These are phyloP conservation scores for Lactarius pseudohatsudake DNA, from an alignment of 768 basidiomycete species.

Conservation along the genomic window DNA sequence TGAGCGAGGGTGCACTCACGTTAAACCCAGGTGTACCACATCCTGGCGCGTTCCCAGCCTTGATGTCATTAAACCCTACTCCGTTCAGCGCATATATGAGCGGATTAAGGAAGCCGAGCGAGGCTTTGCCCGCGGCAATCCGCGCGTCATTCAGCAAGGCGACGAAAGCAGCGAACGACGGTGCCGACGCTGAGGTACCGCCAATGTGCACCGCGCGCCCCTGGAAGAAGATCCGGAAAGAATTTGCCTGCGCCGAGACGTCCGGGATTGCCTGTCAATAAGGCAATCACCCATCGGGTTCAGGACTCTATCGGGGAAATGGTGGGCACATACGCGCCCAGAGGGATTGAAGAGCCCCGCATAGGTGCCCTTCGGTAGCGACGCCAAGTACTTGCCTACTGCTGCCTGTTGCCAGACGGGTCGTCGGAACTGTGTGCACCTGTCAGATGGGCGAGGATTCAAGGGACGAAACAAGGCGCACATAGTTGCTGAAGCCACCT, in stretches of 20 bases:
- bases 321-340: slow-evolving; percentile 49
- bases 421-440: slow-evolving; percentile 43
- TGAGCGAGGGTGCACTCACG: slow-evolving; percentile 36
- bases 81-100: slow-evolving; percentile 42
- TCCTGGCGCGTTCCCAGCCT: slow-evolving; percentile 45
- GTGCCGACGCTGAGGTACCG: slow-evolving; percentile 62
- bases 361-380: slow-evolving; percentile 48
- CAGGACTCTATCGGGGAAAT: no score
- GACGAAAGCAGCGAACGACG: slow-evolving; percentile 54
- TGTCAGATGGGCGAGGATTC: background rate
- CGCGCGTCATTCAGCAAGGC: slow-evolving; percentile 53
- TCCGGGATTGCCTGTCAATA: slow-evolving; percentile 52
- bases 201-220: slow-evolving; percentile 40
- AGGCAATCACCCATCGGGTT: background rate
- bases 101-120: slow-evolving; percentile 47
- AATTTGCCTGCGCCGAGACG: slow-evolving; percentile 51
- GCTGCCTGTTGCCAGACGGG: slow-evolving; percentile 53
- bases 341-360: slow-evolving; percentile 54
- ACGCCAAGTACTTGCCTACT: slow-evolving; percentile 44
- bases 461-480: slow-evolving; percentile 35
- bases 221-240: slow-evolving; percentile 45
- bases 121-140: slow-evolving; percentile 39
- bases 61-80: slow-evolving; percentile 57
- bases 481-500: slow-evolving; percentile 73
- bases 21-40: slow-evolving; percentile 70